A percentile compares a stretch with the other conserved stretches of the same genome.
These are phyloP conservation scores for Huntiella abstrusa DNA, from an alignment of 2,329 filamentous ascomycete species.

Conservation along the genomic window DNA sequence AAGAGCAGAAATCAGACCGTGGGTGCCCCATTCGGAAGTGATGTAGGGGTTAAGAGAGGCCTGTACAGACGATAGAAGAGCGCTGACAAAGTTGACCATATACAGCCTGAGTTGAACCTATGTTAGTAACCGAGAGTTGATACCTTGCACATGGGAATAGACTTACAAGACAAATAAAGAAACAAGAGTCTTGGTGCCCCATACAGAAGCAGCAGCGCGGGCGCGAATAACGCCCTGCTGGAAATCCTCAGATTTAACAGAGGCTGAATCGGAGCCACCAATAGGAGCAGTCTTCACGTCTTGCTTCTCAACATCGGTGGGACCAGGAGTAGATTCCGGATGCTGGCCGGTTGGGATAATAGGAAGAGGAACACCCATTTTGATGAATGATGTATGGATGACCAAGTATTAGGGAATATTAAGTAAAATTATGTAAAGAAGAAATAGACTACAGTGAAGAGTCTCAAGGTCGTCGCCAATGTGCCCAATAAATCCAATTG, in stretches of 20 bases:
- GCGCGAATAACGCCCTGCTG: slow-evolving; percentile 22
- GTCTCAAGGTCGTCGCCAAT: too few species aligned
- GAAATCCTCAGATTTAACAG: slow-evolving; percentile 14
- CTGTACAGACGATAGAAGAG: slow-evolving; percentile 20
- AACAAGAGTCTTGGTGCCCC: slow-evolving; percentile 21
- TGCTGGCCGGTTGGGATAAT: too few species aligned
- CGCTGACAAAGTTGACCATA: slow-evolving; percentile 22
- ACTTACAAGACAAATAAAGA: slow-evolving; percentile 23
- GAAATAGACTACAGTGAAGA: too few species aligned
- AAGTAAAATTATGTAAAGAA: too few species aligned
- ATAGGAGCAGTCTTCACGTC: slow-evolving; percentile 1
- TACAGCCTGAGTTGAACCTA: slow-evolving; percentile 18
- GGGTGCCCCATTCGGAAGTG: slow-evolving; percentile 43
- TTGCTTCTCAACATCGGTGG: slow-evolving; percentile 9
- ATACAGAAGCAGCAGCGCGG: slow-evolving; percentile 23
- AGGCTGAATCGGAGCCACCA: slow-evolving; percentile 13
- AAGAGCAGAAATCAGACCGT: slow-evolving; percentile 48
- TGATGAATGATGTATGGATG: too few species aligned
- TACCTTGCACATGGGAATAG: background rate
- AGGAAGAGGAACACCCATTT: too few species aligned
- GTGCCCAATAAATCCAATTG: too few species aligned
- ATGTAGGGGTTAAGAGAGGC: slow-evolving; percentile 42
- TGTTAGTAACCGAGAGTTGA: background rate
- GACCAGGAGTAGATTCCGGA: background rate
- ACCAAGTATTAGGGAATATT: too few species aligned